Evolutionary conservation across 257 asterid genomes (phyloP).

Genomic region (Solanum commersonii): DNA sequence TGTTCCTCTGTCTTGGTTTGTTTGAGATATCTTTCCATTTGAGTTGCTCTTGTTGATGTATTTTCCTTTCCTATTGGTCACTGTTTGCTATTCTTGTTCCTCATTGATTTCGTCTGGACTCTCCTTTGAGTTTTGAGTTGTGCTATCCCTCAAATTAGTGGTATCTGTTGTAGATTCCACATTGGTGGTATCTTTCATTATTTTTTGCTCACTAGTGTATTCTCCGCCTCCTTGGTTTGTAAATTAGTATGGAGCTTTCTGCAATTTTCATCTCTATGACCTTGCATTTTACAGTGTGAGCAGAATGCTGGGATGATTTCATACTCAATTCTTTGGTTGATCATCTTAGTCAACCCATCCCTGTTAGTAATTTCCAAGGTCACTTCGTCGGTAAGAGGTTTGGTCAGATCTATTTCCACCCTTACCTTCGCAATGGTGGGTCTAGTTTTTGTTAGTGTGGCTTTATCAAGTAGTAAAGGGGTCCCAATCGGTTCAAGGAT

Average conservation of each 20-base stretch:
- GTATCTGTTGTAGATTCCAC: too few species aligned
- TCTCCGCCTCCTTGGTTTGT: not conserved
- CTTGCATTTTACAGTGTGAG: not conserved
- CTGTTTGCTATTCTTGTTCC: too few species aligned
- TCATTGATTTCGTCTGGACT: too few species aligned
- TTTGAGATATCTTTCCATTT: too few species aligned
- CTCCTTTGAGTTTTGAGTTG: too few species aligned
- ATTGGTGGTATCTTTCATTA: not conserved
- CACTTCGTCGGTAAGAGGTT: not conserved
- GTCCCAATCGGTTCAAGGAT: not conserved
- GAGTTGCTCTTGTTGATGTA: not conserved
- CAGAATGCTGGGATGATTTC: not conserved
- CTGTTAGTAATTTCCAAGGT: not conserved
- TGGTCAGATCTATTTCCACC: not conserved
- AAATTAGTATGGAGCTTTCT: not conserved
- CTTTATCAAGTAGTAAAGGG: not conserved
- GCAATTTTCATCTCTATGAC: not conserved
- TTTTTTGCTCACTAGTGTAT: too few species aligned
- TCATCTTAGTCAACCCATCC: not conserved
- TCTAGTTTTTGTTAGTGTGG: not conserved
- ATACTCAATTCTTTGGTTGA: not conserved
- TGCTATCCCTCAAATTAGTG: too few species aligned
- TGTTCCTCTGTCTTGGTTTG: too few species aligned
- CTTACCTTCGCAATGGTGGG: not conserved
- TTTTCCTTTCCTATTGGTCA: not conserved